phyloP scores from a whole-genome alignment of 129 eudicot genomes.

The Chrysanthemum makinoi region DNA sequence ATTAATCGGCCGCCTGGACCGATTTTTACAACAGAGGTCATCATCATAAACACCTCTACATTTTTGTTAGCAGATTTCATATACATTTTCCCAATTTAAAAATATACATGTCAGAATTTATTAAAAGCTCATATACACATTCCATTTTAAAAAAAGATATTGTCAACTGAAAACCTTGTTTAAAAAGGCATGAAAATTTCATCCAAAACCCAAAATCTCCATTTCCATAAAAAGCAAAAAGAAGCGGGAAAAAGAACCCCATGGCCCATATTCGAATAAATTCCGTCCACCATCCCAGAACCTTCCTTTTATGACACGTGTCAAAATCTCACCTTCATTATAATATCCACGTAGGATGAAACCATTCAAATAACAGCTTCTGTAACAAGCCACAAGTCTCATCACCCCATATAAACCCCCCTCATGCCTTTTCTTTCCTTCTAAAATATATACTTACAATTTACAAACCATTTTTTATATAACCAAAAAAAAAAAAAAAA shows the following conservation, averaged over 20 bases:
- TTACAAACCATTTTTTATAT: too few relatives aligned
- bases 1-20: too few relatives aligned
- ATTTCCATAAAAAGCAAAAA: conserved; percentile 26
- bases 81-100: too few relatives aligned
- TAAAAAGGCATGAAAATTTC: conserved; percentile 11
- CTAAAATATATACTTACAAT: not conserved
- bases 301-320: conserved; percentile 38
- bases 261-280: conserved; percentile 45
- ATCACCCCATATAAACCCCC: conserved; percentile 16
- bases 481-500: not conserved
- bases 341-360: conserved; percentile 39
- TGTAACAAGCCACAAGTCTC: conserved; percentile 33
- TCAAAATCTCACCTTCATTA: conserved; percentile 14
- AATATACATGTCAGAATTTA: too few relatives aligned
- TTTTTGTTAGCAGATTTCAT: too few relatives aligned
- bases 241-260: conserved; percentile 33
- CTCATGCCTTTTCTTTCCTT: conserved; percentile 10
- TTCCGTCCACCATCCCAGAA: conserved; percentile 24
- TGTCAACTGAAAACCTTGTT: conserved; percentile 10
- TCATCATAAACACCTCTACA: too few relatives aligned
- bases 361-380: conserved; percentile 42
- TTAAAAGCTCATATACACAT: not conserved
- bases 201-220: conserved; percentile 12
- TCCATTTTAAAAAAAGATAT: not conserved
- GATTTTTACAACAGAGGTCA: too few relatives aligned